Evolutionary conservation across 176 grass and related monocot genomes (phyloP).

Genomic region (Typha latifolia): DNA sequence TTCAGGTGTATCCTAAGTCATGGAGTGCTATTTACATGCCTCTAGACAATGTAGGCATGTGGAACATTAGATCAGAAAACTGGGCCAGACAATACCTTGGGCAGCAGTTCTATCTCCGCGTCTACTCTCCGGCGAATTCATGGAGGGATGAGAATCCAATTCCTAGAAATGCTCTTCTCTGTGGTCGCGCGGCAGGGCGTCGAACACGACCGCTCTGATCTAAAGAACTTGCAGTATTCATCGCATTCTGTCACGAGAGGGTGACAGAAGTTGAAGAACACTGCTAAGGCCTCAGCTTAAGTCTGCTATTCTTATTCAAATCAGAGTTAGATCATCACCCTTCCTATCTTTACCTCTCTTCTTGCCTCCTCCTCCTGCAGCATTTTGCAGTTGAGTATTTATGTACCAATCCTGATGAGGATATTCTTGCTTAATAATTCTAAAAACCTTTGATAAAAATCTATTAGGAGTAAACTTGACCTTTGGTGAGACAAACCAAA

Average conservation of each 20-base stretch:
- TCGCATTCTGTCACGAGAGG: conserved; percentile 46
- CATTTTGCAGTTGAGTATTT: not conserved
- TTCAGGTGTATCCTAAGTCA: conserved; percentile 74
- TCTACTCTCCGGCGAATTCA: conserved; percentile 69
- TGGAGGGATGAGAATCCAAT: conserved; percentile 71
- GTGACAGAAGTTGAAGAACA: conserved; percentile 22
- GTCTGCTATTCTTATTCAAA: not conserved
- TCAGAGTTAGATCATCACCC: not conserved
- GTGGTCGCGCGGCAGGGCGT: conserved; percentile 56
- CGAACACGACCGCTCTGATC: conserved; percentile 55
- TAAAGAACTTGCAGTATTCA: not conserved
- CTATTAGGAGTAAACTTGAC: too few species aligned
- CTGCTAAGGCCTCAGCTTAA: not conserved
- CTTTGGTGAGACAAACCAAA: too few species aligned
- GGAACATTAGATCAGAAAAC: conserved; percentile 72
- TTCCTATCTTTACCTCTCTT: not conserved
- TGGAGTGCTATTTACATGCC: conserved; percentile 93
- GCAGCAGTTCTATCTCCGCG: conserved; percentile 87
- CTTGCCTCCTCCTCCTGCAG: not conserved
- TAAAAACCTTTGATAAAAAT: too few species aligned
- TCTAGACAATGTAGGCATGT: conserved; percentile 88
- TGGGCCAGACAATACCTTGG: conserved; percentile 83
- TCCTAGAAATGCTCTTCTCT: conserved; percentile 88
- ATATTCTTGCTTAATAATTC: too few species aligned
- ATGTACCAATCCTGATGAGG: too few species aligned